Evolutionary conservation across 768 basidiomycete species (phyloP).

Genomic region (Mycena floridula): DNA sequence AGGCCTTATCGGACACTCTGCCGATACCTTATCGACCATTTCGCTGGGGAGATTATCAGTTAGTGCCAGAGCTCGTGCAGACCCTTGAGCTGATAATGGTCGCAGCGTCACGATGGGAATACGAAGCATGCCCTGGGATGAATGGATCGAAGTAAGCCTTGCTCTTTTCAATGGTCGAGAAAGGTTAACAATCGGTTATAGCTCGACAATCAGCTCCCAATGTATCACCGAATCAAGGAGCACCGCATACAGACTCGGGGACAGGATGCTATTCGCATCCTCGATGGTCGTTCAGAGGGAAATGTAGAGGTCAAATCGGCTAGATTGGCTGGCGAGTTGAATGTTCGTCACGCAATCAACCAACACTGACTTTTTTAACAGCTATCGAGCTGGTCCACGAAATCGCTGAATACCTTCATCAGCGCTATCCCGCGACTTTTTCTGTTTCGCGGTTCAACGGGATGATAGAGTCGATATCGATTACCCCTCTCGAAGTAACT

Average conservation of each 20-base stretch:
- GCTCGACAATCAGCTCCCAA: conserved; percentile 53
- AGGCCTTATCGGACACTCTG: conserved; percentile 36
- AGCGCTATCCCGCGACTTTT: conserved; percentile 57
- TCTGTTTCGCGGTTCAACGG: conserved; percentile 33
- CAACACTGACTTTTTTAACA: conserved; percentile 31
- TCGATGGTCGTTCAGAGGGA: conserved; percentile 37
- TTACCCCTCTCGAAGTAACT: neutral
- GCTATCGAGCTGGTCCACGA: conserved; percentile 66
- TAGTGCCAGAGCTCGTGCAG: conserved; percentile 15
- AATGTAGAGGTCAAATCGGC: conserved; percentile 14
- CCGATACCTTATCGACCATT: conserved; percentile 65
- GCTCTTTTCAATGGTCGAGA: neutral
- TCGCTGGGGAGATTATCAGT: conserved; percentile 60
- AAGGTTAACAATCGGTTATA: conserved; percentile 15
- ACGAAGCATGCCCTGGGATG: conserved; percentile 58
- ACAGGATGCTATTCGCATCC: conserved; percentile 38
- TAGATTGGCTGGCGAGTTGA: conserved; percentile 17
- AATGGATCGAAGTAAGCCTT: conserved; percentile 63
- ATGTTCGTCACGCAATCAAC: neutral
- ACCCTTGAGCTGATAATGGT: neutral
- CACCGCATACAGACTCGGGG: conserved; percentile 50
- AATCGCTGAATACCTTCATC: conserved; percentile 57
- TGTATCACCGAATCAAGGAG: conserved; percentile 52
- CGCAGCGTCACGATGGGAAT: conserved; percentile 73
- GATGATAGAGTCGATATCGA: neutral